These are phyloP conservation scores for Drechslerella coelobrocha DNA, from an alignment of 2,329 filamentous ascomycete genomes.

Conservation along the genomic window DNA sequence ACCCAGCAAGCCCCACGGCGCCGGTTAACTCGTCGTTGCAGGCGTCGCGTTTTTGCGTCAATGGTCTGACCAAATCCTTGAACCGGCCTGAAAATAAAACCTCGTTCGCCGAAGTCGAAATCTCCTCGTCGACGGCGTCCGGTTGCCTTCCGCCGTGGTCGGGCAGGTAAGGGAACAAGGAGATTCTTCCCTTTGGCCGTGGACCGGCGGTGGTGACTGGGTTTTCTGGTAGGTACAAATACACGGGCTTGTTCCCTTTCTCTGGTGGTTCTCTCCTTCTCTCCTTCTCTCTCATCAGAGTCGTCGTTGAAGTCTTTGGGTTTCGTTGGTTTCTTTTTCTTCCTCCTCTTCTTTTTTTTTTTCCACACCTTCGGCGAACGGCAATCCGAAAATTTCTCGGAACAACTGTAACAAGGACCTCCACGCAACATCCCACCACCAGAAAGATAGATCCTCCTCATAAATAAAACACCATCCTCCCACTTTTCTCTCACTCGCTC, in stretches of 20 bases:
- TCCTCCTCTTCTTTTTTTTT: not conserved
- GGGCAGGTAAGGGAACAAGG: not conserved
- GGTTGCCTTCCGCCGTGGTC: not conserved
- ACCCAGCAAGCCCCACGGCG: not conserved
- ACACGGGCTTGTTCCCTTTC: conserved; percentile 18
- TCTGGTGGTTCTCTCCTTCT: conserved; percentile 2
- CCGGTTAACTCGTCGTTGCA: not conserved
- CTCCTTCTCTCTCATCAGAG: not conserved
- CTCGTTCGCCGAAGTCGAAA: not conserved
- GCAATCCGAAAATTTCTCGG: conserved; percentile 51
- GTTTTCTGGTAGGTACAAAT: conserved; percentile 19
- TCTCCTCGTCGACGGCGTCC: not conserved
- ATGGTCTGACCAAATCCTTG: no score
- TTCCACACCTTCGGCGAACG: conserved; percentile 17
- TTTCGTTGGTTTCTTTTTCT: not conserved
- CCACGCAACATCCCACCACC: conserved; percentile 19
- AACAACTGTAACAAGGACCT: conserved; percentile 24
- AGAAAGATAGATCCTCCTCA: no score
- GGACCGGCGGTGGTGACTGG: not conserved
- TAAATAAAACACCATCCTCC: no score
- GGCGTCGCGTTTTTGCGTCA: not conserved
- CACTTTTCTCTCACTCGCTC: not conserved
- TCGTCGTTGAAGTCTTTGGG: not conserved
- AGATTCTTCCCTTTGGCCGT: not conserved
- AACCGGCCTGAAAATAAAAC: no score